phyloP scores from a whole-genome alignment of 2,329 filamentous ascomycete genomes.

The Aspergillus sp. region DNA sequence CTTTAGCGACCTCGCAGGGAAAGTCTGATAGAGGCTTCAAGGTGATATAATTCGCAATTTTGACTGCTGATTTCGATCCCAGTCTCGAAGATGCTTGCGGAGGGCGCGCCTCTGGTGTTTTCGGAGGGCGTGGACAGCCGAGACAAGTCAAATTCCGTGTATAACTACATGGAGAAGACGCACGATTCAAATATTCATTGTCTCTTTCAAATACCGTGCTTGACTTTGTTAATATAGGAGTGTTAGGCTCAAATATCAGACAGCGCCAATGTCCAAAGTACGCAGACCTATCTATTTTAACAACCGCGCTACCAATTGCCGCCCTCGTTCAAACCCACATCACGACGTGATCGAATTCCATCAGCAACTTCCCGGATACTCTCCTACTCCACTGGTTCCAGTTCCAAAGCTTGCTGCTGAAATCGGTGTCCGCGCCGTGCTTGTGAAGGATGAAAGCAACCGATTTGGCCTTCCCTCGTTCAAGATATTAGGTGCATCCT shows the following conservation, averaged over 20 bases:
- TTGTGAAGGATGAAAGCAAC: conserved; percentile 63
- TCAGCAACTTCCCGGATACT: conserved; percentile 48
- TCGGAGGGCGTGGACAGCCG: neutral
- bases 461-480: conserved; percentile 65
- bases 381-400: conserved; percentile 46
- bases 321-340: conserved; percentile 8
- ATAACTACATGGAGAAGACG: too few relatives aligned
- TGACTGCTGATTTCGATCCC: too few relatives aligned
- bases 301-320: conserved; percentile 9
- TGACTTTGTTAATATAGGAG: too few relatives aligned
- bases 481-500: conserved; percentile 73
- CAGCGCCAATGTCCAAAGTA: neutral
- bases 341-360: conserved; percentile 43
- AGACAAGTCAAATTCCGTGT: neutral
- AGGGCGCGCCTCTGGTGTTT: neutral
- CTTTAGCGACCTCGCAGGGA: too few relatives aligned
- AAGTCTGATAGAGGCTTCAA: too few relatives aligned
- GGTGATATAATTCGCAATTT: neutral
- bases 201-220: too few relatives aligned
- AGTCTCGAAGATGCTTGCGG: neutral
- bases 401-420: conserved; percentile 50
- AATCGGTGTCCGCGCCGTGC: conserved; percentile 50
- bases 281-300: conserved; percentile 23
- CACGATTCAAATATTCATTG: too few relatives aligned
- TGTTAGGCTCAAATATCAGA: too few relatives aligned